A percentile compares a stretch with the other conserved stretches of the same genome.
These are phyloP conservation scores for Cercospora berteroae DNA, from an alignment of 2,329 filamentous ascomycete genomes.

Conservation along the genomic window DNA sequence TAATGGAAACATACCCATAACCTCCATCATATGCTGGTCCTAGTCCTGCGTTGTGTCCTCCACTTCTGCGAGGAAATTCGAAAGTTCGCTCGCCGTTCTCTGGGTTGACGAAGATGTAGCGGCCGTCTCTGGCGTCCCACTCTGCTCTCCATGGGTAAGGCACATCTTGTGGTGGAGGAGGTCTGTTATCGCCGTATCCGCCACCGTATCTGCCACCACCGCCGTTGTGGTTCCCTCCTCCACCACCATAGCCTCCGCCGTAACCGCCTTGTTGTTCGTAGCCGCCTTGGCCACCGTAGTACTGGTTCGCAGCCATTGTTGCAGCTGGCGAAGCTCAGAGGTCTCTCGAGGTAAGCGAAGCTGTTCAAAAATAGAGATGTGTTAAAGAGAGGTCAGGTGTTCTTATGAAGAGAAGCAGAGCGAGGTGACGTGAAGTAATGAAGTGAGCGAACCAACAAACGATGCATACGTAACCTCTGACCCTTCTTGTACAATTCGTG, in stretches of 20 bases:
- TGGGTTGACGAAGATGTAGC: constrained; percentile 50
- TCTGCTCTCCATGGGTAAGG: constrained; percentile 48
- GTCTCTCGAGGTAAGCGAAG: background rate
- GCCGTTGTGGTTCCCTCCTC: background rate
- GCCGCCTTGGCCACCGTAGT: constrained; percentile 16
- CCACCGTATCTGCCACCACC: constrained; percentile 1
- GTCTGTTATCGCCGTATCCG: background rate
- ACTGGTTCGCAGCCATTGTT: constrained; percentile 2
- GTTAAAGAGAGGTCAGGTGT: background rate
- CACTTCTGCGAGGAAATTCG: constrained; percentile 37
- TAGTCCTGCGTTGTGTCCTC: constrained; percentile 11
- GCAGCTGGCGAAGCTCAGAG: background rate
- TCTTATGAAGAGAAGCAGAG: background rate
- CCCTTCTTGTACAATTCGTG: background rate
- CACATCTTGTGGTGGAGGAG: constrained; percentile 35
- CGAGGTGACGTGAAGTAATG: background rate
- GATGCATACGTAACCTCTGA: background rate
- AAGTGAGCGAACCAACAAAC: background rate
- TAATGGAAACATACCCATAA: constrained; percentile 10
- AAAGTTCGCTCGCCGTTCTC: constrained; percentile 47
- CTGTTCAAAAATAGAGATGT: background rate
- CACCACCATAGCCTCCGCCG: constrained; percentile 3
- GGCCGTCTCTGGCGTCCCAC: constrained; percentile 43
- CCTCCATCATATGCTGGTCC: constrained; percentile 24
- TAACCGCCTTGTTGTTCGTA: background rate